These are phyloP conservation scores for Zygoascus hellenicus DNA, from an alignment of 1,139 yeast species.

Conservation along the genomic window DNA sequence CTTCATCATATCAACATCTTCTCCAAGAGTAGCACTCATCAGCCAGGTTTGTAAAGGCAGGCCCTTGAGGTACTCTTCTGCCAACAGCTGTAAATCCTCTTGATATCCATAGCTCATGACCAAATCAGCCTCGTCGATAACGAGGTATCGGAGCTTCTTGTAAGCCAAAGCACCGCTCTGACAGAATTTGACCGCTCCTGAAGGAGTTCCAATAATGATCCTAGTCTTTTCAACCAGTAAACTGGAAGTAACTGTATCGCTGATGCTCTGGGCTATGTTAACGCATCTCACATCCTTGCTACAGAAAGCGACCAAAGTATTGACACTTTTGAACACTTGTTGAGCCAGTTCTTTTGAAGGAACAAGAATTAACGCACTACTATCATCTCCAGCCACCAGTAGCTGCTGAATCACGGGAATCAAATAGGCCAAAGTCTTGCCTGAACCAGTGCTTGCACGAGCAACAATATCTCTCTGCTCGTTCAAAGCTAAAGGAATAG, in stretches of 20 bases:
- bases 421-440: constrained; percentile 80
- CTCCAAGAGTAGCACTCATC: constrained; percentile 95
- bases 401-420: constrained; percentile 73
- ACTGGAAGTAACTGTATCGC: constrained; percentile 68
- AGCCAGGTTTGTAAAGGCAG: constrained; percentile 69
- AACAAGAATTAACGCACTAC: constrained; percentile 51
- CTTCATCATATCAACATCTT: constrained; percentile 75
- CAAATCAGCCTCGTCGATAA: constrained; percentile 90
- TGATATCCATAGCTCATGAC: constrained; percentile 85
- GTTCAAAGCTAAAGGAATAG: constrained; percentile 86
- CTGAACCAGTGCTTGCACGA: constrained; percentile 85
- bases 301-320: constrained; percentile 60
- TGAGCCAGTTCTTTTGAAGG: constrained; percentile 83
- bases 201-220: constrained; percentile 82
- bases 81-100: constrained; percentile 66
- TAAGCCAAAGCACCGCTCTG: constrained; percentile 35
- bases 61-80: constrained; percentile 59
- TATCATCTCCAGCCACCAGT: constrained; percentile 32
- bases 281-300: constrained; percentile 59
- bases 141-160: constrained; percentile 57
- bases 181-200: constrained; percentile 53
- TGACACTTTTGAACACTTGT: constrained; percentile 68
- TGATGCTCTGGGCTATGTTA: constrained; percentile 67
- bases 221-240: constrained; percentile 68
- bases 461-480: constrained; percentile 85